Evolutionary conservation across 306 rosid genomes (phyloP).

Genomic region (Acacia crassicarpa): DNA sequence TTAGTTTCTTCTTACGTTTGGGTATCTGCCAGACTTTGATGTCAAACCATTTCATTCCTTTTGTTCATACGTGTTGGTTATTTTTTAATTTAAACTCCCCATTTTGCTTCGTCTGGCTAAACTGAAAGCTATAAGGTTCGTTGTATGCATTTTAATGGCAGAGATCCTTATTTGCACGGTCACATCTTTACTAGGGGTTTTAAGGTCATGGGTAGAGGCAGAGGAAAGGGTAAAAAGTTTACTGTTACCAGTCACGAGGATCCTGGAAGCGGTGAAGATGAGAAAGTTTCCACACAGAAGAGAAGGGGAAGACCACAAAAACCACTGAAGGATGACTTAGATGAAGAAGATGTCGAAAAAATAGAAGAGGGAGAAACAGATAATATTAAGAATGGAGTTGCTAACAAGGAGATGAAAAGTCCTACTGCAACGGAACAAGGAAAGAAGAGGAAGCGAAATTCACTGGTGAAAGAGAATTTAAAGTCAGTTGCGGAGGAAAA

Average conservation of each 20-base stretch:
- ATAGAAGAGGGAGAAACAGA: constrained; percentile 37
- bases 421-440: constrained; percentile 25
- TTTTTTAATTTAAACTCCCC: background rate
- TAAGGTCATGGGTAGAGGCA: constrained; percentile 51
- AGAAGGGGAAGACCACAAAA: constrained; percentile 53
- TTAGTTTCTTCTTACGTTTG: background rate
- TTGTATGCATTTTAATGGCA: constrained; percentile 24
- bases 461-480: constrained; percentile 33
- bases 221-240: constrained; percentile 51
- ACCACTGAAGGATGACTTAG: constrained; percentile 40
- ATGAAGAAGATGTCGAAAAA: constrained; percentile 39
- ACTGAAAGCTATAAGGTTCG: background rate
- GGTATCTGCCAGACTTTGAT: background rate
- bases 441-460: constrained; percentile 43
- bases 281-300: constrained; percentile 36
- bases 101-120: background rate
- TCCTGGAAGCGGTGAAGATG: constrained; percentile 40
- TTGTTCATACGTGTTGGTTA: background rate
- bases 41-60: background rate
- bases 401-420: constrained; percentile 33
- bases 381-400: constrained; percentile 26
- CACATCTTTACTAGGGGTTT: constrained; percentile 31
- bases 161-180: constrained; percentile 40
- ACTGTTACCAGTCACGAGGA: constrained; percentile 38
- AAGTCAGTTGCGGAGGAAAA: constrained; percentile 35